Conservation (phyloP, 192 early-diverging fungal genomes). For the Podochytrium sp. region DNA sequence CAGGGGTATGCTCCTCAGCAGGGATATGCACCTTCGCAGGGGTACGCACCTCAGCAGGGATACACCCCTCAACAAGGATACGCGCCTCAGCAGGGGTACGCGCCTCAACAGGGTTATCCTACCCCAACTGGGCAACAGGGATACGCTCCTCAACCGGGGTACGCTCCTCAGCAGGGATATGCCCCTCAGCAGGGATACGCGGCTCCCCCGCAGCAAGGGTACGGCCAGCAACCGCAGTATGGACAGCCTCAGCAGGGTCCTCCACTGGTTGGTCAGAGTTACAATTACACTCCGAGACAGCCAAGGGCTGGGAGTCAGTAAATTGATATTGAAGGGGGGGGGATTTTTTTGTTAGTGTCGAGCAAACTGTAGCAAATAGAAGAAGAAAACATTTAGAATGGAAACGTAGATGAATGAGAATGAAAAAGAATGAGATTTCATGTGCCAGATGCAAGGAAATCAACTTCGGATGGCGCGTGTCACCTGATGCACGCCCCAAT, state of each 20-base stretch:
- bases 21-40: not conserved
- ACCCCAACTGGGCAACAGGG: not conserved
- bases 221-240: not conserved
- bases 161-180: not conserved
- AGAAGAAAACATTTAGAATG: not conserved
- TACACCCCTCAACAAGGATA: not conserved
- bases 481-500: too few relatives aligned
- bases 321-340: not conserved
- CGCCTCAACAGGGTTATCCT: not conserved
- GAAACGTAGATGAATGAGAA: too few relatives aligned
- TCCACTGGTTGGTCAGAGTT: not conserved
- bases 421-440: too few relatives aligned
- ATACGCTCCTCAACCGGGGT: not conserved
- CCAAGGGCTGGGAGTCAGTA: not conserved
- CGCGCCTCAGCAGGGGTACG: not conserved
- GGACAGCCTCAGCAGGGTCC: not conserved
- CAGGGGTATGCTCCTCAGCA: not conserved
- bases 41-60: not conserved
- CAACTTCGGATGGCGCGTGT: too few relatives aligned
- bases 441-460: too few relatives aligned
- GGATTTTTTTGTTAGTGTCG: not conserved
- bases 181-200: not conserved
- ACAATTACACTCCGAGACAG: conserved; percentile 2
- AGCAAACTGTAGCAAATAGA: not conserved
- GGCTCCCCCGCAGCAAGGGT: not conserved